Conservation (phyloP, 176 grass and related monocot species). For the Oryza punctata region DNA sequence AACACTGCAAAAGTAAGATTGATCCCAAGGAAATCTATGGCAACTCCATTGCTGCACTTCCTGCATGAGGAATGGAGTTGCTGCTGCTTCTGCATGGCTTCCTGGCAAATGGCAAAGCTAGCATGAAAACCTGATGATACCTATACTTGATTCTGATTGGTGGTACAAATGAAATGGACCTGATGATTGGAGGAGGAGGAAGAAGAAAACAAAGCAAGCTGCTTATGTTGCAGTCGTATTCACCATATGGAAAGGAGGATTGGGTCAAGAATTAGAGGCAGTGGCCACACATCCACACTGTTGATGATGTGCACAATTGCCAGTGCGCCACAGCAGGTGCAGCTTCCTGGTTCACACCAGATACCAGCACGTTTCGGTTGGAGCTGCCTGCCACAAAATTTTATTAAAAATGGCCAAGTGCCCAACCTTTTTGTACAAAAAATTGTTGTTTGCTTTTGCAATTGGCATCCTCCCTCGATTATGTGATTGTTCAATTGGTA, state of each 20-base stretch:
- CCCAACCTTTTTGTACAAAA: neutral
- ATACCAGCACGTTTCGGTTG: conserved; percentile 22
- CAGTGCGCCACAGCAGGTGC: neutral
- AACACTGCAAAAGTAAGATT: neutral
- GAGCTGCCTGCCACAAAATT: neutral
- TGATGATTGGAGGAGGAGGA: conserved; percentile 3
- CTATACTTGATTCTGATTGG: too few species aligned
- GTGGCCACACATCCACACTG: conserved; percentile 35
- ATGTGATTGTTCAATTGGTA: neutral
- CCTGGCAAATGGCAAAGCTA: neutral
- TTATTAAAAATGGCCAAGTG: conserved; percentile 17
- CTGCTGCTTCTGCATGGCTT: conserved; percentile 21
- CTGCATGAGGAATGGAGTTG: conserved; percentile 25
- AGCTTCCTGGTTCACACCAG: conserved; percentile 37
- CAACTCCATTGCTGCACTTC: neutral
- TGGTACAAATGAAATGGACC: too few species aligned
- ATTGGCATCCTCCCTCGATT: neutral
- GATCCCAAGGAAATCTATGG: neutral
- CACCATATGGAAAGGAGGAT: neutral
- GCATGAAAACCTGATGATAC: neutral
- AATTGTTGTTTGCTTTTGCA: neutral
- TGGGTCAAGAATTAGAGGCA: conserved; percentile 16
- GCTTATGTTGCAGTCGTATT: neutral
- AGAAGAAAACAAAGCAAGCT: conserved; percentile 1
- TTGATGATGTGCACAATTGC: neutral